A percentile compares a stretch with the other conserved stretches of the same genome.
These are phyloP conservation scores for Cucumis cinereus DNA, from an alignment of 306 rosid species.

Conservation along the genomic window DNA sequence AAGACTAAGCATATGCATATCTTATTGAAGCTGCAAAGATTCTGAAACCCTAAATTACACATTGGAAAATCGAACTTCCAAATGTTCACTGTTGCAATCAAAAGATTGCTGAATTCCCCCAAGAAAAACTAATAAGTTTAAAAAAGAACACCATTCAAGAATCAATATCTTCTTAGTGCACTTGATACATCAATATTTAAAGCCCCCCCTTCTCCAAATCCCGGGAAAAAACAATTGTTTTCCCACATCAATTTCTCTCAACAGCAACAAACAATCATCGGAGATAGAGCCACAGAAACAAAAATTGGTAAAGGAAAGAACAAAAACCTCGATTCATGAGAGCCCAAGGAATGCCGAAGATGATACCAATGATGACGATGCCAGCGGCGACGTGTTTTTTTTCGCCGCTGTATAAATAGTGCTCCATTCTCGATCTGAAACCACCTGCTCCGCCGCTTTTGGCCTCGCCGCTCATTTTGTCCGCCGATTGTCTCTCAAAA, in stretches of 20 bases:
- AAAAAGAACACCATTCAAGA: neutral
- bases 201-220: neutral
- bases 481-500: neutral
- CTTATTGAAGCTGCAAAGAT: neutral
- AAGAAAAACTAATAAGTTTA: neutral
- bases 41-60: slow-evolving; percentile 2
- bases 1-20: neutral
- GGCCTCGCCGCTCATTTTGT: slow-evolving; percentile 42
- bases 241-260: neutral
- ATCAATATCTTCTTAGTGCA: neutral
- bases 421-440: slow-evolving; percentile 53
- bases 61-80: neutral
- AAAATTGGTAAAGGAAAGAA: neutral
- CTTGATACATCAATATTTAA: neutral
- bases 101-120: neutral
- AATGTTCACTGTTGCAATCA: neutral
- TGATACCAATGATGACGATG: slow-evolving; percentile 46
- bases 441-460: slow-evolving; percentile 29
- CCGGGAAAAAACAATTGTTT: neutral
- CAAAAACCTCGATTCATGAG: slow-evolving; percentile 54
- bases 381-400: slow-evolving; percentile 76
- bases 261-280: neutral
- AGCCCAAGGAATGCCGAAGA: slow-evolving; percentile 64
- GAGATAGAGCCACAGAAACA: neutral
- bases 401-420: slow-evolving; percentile 65